Evolutionary conservation across 768 basidiomycete genomes (phyloP).

Genomic region (Hygrocybe coccinea): DNA sequence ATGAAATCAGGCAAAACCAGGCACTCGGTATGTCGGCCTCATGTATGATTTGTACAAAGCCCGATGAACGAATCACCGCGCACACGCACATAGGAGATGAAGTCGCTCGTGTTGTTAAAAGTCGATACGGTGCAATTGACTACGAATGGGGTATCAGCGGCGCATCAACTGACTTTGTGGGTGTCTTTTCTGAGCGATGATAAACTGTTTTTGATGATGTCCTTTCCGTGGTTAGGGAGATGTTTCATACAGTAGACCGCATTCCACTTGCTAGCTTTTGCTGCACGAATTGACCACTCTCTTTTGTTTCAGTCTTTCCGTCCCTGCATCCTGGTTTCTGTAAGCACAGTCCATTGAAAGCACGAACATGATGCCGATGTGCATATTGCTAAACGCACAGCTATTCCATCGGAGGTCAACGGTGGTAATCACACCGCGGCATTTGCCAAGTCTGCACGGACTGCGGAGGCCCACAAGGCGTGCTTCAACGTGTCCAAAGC

Average conservation of each 20-base stretch:
- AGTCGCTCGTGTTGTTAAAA: conserved; percentile 55
- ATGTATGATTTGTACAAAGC: no score
- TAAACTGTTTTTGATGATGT: not conserved
- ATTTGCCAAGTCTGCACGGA: conserved; percentile 62
- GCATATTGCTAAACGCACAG: conserved; percentile 37
- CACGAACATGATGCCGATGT: no score
- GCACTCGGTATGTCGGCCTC: conserved; percentile 42
- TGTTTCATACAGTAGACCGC: conserved; percentile 58
- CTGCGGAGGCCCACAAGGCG: conserved; percentile 56
- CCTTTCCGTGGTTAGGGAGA: conserved; percentile 48
- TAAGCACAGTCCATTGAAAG: no score
- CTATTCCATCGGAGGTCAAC: conserved; percentile 65
- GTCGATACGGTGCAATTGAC: conserved; percentile 59
- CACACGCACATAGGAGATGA: conserved; percentile 64
- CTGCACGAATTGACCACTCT: not conserved
- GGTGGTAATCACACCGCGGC: conserved; percentile 76
- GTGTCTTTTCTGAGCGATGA: conserved; percentile 20
- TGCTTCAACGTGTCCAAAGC: conserved; percentile 65
- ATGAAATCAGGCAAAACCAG: conserved; percentile 66
- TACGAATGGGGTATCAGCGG: conserved; percentile 61
- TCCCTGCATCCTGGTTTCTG: conserved; percentile 72
- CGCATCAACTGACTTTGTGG: conserved; percentile 81
- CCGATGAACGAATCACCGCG: no score
- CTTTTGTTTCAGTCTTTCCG: conserved; percentile 43
- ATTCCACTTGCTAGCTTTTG: not conserved